These are phyloP conservation scores for Xylariales sp. DNA, from an alignment of 2,329 filamentous ascomycete genomes.

Conservation along the genomic window DNA sequence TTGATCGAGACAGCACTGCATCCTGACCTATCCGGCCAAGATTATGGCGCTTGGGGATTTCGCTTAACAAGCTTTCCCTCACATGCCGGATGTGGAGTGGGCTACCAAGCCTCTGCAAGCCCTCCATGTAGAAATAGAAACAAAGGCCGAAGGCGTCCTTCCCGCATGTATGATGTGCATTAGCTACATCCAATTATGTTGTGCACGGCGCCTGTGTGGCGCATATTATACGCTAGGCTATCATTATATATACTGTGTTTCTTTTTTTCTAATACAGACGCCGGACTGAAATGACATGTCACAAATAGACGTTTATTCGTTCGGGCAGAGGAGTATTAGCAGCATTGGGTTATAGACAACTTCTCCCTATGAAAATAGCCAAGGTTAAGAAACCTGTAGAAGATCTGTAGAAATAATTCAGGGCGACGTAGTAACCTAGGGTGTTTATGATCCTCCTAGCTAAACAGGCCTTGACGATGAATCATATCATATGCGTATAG, in stretches of 20 bases:
- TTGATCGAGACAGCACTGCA: slow-evolving; percentile 3
- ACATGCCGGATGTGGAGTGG: background rate
- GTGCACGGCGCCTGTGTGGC: slow-evolving; percentile 2
- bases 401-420: too few relatives aligned
- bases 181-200: background rate
- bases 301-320: background rate
- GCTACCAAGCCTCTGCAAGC: background rate
- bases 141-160: background rate
- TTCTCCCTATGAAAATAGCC: background rate
- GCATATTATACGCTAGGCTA: background rate
- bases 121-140: background rate
- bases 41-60: background rate
- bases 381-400: too few relatives aligned
- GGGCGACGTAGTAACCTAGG: background rate
- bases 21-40: background rate
- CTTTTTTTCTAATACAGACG: background rate
- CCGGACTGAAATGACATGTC: background rate
- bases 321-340: background rate
- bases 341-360: background rate
- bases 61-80: background rate
- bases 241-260: background rate
- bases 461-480: too few relatives aligned
- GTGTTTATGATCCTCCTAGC: background rate
- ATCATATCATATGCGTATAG: too few relatives aligned
- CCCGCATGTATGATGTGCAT: slow-evolving; percentile 11